Evolutionary conservation across 2,329 filamentous ascomycete genomes (phyloP).

Genomic region (Diaporthe eres): DNA sequence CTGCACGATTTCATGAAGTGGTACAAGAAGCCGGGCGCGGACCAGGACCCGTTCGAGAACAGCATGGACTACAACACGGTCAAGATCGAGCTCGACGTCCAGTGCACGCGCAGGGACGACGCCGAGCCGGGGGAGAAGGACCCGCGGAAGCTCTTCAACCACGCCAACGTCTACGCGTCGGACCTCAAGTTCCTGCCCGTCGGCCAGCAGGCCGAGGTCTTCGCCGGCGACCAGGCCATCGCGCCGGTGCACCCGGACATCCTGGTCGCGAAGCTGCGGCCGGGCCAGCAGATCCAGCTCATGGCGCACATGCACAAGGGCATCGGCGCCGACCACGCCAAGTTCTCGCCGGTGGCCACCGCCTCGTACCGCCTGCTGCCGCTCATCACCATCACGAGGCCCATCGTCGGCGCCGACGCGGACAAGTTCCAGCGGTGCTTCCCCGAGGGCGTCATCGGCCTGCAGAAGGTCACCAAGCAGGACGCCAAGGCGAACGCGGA

Average conservation of each 20-base stretch:
- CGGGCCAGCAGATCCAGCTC: conserved; percentile 87
- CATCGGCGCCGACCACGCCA: conserved; percentile 93
- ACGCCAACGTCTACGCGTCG: conserved; percentile 85
- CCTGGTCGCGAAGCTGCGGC: conserved; percentile 92
- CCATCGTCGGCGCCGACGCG: conserved; percentile 89
- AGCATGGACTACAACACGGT: conserved; percentile 89
- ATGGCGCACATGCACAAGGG: conserved; percentile 97
- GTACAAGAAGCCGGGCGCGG: conserved; percentile 78
- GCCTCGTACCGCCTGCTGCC: conserved; percentile 94
- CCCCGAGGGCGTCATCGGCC: conserved; percentile 85
- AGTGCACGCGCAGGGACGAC: conserved; percentile 84
- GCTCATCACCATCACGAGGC: conserved; percentile 84
- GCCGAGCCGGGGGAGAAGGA: conserved; percentile 82
- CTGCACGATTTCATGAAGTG: conserved; percentile 84
- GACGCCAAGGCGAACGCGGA: conserved; percentile 70
- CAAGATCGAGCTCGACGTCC: conserved; percentile 80
- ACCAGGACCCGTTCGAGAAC: conserved; percentile 72
- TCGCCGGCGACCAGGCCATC: conserved; percentile 78
- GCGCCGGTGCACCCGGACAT: conserved; percentile 90
- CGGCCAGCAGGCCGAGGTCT: conserved; percentile 79
- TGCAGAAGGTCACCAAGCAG: conserved; percentile 82
- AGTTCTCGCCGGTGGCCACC: conserved; percentile 96
- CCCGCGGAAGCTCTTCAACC: conserved; percentile 85
- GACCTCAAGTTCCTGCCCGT: conserved; percentile 83
- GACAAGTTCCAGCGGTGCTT: conserved; percentile 93